These are phyloP conservation scores for Eremochloa ophiuroides DNA, from an alignment of 176 grass and related monocot genomes.

Conservation along the genomic window DNA sequence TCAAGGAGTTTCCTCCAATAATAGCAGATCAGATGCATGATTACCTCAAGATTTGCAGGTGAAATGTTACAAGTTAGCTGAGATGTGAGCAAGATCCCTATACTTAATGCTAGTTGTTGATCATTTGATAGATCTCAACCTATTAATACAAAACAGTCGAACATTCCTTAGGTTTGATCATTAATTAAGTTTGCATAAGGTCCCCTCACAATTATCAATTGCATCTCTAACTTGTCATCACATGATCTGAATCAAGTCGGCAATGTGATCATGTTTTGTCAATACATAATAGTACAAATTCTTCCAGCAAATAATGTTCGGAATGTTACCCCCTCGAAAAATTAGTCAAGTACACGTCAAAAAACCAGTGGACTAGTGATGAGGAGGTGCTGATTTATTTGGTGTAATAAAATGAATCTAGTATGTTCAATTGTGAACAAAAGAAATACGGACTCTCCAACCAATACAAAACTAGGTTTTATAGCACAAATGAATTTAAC, in stretches of 20 bases:
- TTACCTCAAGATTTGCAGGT: neutral
- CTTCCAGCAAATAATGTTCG: neutral
- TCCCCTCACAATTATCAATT: neutral
- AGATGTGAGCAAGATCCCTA: neutral
- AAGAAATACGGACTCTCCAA: neutral
- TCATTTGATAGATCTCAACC: neutral
- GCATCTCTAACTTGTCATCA: neutral
- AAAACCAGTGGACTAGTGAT: neutral
- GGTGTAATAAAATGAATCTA: slow-evolving; percentile 5
- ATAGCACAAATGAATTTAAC: neutral
- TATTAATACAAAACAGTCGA: neutral
- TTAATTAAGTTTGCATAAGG: slow-evolving; percentile 7
- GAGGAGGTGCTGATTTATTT: neutral
- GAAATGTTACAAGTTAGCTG: neutral
- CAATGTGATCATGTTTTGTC: neutral
- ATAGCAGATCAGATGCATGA: neutral
- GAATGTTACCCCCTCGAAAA: neutral
- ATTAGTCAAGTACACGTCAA: neutral
- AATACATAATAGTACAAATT: neutral
- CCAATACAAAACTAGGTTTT: neutral
- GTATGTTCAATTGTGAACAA: neutral
- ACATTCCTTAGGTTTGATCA: slow-evolving; percentile 30
- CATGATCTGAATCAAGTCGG: neutral
- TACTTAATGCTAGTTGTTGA: slow-evolving; percentile 11
- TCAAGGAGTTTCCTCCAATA: neutral